Percentiles rank a stretch among this genome's conserved stretches.
phyloP scores from a whole-genome alignment of 2,329 filamentous ascomycete species.

The Coniochaeta sp. region DNA sequence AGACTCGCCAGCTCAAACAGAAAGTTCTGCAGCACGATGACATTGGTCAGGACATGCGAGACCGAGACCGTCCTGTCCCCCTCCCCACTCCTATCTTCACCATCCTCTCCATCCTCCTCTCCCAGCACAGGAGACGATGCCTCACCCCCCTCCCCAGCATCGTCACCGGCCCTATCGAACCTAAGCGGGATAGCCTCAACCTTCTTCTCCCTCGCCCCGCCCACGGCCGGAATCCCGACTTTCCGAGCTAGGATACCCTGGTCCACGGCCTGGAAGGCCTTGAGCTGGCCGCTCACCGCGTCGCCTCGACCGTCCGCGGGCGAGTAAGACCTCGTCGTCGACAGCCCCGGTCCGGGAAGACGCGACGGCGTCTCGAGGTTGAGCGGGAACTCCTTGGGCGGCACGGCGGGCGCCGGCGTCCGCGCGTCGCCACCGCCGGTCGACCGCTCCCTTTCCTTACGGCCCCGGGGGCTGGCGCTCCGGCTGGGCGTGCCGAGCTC shows the following conservation, averaged over 20 bases:
- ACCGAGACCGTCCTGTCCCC: slow-evolving; percentile 48
- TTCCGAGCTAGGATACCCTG: slow-evolving; percentile 51
- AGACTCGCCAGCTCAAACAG: slow-evolving; percentile 68
- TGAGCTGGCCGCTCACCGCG: slow-evolving; percentile 41
- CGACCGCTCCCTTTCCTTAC: slow-evolving; percentile 32
- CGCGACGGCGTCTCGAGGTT: slow-evolving; percentile 23
- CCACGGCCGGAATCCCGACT: slow-evolving; percentile 38
- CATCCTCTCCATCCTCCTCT: slow-evolving; percentile 10
- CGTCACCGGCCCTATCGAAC: slow-evolving; percentile 25
- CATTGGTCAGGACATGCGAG: slow-evolving; percentile 72
- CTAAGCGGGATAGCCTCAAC: slow-evolving; percentile 40
- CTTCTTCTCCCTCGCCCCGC: slow-evolving; percentile 9
- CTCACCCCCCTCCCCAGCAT: slow-evolving; percentile 9
- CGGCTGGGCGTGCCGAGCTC: slow-evolving; percentile 47
- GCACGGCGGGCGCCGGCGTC: slow-evolving; percentile 11
- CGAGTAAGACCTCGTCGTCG: slow-evolving; percentile 29
- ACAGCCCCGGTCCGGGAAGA: slow-evolving; percentile 5
- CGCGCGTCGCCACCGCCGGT: slow-evolving; percentile 1
- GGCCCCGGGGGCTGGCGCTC: slow-evolving; percentile 39
- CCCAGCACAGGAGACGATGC: not conserved
- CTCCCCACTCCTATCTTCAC: slow-evolving; percentile 9
- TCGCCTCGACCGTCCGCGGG: slow-evolving; percentile 21
- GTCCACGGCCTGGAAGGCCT: slow-evolving; percentile 56
- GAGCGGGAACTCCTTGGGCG: slow-evolving; percentile 35
- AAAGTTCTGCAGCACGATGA: slow-evolving; percentile 73